These are phyloP conservation scores for Phytophthora fragariae DNA, from an alignment of 352 stramenopile species.

Conservation along the genomic window DNA sequence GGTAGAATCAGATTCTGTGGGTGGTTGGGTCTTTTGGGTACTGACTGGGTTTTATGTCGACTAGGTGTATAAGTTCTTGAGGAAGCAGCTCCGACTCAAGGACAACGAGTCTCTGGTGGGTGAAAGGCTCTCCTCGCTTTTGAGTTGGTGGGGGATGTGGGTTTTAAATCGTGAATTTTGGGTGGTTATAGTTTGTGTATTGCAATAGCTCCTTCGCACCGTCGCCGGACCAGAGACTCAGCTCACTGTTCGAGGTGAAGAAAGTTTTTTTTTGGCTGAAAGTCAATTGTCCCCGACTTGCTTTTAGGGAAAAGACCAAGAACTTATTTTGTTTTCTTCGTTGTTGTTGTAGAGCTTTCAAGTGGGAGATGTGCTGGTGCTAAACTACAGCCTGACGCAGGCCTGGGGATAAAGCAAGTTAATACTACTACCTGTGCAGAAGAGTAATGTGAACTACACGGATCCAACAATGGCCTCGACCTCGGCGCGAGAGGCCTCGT, in stretches of 20 bases:
- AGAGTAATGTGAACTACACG: background rate
- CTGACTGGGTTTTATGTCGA: background rate
- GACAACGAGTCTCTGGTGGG: constrained; percentile 75
- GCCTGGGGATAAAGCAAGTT: constrained; percentile 67
- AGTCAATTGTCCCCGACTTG: background rate
- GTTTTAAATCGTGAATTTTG: background rate
- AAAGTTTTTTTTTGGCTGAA: background rate
- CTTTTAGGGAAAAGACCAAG: background rate
- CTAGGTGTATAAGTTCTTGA: constrained; percentile 87
- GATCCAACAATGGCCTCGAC: constrained; percentile 75
- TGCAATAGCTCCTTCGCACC: constrained; percentile 90
- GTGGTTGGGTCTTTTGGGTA: constrained; percentile 1
- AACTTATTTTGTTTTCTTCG: background rate
- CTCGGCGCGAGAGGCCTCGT: constrained; percentile 76
- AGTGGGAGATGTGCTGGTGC: constrained; percentile 77
- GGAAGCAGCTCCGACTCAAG: constrained; percentile 84
- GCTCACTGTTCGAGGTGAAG: constrained; percentile 76
- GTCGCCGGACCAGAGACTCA: constrained; percentile 83
- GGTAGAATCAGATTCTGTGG: constrained; percentile 23
- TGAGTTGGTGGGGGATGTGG: background rate
- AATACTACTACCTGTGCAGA: background rate
- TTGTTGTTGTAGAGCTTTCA: constrained; percentile 70
- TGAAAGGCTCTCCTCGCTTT: background rate
- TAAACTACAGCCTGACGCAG: constrained; percentile 89
- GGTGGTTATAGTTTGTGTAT: constrained; percentile 76